Conservation (phyloP, 2,329 filamentous ascomycete species). For the Aspergillus flavus region DNA sequence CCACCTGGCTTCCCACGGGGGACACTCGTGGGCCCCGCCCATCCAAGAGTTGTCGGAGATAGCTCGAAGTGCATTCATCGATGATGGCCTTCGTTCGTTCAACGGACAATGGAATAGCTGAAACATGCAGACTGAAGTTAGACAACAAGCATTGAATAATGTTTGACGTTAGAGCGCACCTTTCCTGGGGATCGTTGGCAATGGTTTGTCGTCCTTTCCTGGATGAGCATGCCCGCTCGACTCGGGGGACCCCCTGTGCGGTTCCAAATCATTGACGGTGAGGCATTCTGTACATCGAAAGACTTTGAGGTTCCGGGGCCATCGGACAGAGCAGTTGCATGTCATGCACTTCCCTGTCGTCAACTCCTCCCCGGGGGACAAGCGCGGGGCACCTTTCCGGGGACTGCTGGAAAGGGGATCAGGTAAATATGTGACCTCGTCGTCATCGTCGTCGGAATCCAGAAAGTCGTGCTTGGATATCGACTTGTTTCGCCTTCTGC, state of each 20-base stretch:
- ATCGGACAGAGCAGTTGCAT: conserved; percentile 77
- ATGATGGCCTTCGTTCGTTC: conserved; percentile 63
- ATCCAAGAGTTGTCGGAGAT: conserved; percentile 48
- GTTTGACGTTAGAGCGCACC: conserved; percentile 19
- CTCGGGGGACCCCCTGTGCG: conserved; percentile 34
- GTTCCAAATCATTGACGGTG: conserved; percentile 78
- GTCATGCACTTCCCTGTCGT: conserved; percentile 79
- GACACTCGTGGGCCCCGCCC: conserved; percentile 21
- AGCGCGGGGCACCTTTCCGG: conserved; percentile 37
- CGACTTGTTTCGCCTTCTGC: conserved; percentile 57
- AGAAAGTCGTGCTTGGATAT: conserved; percentile 44
- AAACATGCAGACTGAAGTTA: conserved; percentile 10
- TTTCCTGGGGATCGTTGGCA: conserved; percentile 23
- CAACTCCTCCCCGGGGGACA: conserved; percentile 60
- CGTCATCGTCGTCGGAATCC: conserved; percentile 44
- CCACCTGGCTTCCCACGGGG: conserved; percentile 20
- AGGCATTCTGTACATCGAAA: conserved; percentile 84
- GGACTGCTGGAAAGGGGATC: conserved; percentile 40
- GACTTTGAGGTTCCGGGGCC: conserved; percentile 71
- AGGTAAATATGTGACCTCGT: conserved; percentile 33
- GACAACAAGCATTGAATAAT: background rate
- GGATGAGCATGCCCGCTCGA: conserved; percentile 17
- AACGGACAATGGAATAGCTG: conserved; percentile 58
- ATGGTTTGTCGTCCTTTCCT: conserved; percentile 24
- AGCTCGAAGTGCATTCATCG: conserved; percentile 55